Conservation (phyloP, 345 rosid species). For the Rhodamnia argentea region DNA sequence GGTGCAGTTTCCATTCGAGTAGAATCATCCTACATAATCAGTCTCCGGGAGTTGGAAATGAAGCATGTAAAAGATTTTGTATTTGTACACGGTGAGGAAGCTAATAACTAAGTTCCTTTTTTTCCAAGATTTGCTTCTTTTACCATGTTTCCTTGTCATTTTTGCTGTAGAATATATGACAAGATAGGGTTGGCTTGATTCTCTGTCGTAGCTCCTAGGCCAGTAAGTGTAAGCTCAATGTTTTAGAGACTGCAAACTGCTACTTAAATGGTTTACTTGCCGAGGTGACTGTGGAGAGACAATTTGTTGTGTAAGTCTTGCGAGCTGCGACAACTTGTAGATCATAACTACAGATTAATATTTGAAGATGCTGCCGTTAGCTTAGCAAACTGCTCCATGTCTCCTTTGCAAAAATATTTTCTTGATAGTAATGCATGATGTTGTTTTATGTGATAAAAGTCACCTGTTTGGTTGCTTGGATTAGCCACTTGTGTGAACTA, state of each 20-base stretch:
- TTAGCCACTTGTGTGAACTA: neutral
- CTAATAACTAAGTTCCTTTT: neutral
- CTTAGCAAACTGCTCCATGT: neutral
- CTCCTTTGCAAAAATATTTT: neutral
- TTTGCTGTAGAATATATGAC: neutral
- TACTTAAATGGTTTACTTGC: neutral
- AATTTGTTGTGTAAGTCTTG: neutral
- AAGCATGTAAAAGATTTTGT: conserved; percentile 91
- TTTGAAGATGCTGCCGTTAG: neutral
- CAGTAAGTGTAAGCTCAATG: neutral
- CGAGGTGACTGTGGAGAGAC: neutral
- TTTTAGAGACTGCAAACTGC: neutral
- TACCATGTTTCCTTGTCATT: neutral
- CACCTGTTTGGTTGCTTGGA: neutral
- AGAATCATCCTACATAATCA: conserved; percentile 80
- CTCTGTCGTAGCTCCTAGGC: neutral
- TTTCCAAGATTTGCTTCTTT: neutral
- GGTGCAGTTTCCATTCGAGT: conserved; percentile 58
- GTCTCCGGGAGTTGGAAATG: conserved; percentile 77
- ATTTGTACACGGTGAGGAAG: conserved; percentile 72
- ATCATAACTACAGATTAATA: neutral
- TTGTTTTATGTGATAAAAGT: neutral
- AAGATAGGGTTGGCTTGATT: neutral
- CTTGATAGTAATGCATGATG: neutral
- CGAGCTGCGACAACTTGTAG: neutral